These are phyloP conservation scores for Acrodontium crateriforme DNA, from an alignment of 2,329 filamentous ascomycete genomes.

Conservation along the genomic window DNA sequence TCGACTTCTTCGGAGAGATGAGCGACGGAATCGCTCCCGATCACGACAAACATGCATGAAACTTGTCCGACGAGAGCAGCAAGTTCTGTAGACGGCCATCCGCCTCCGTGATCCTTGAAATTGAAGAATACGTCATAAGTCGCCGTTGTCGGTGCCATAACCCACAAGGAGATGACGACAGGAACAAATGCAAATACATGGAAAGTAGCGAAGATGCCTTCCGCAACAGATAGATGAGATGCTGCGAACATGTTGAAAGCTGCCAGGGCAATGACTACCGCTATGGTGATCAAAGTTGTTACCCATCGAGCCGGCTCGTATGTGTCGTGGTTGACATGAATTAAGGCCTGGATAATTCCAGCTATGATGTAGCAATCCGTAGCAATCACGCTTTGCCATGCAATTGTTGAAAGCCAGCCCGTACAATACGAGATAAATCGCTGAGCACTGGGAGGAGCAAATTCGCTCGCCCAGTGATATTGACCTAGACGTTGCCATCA, in stretches of 20 bases:
- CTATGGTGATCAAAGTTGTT: constrained; percentile 13
- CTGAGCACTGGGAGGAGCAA: constrained; percentile 28
- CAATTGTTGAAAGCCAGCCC: constrained; percentile 19
- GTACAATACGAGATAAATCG: constrained; percentile 34
- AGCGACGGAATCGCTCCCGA: constrained; percentile 24
- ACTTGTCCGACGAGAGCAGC: constrained; percentile 28
- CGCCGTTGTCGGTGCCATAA: constrained; percentile 9
- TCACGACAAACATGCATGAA: constrained; percentile 17
- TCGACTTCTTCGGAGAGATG: constrained; percentile 33
- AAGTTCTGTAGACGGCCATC: constrained; percentile 25
- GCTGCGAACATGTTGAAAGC: constrained; percentile 19
- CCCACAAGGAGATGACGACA: constrained; percentile 17
- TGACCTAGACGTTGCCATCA: too few relatives aligned
- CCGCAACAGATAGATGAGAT: constrained; percentile 15
- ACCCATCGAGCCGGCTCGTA: constrained; percentile 12
- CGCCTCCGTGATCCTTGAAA: constrained; percentile 26
- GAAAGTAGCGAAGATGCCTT: constrained; percentile 19
- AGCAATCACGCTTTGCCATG: constrained; percentile 33
- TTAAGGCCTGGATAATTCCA: constrained; percentile 32
- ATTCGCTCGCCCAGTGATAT: constrained; percentile 25
- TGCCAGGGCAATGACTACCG: constrained; percentile 8
- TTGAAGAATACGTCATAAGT: constrained; percentile 15
- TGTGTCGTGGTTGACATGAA: constrained; percentile 27
- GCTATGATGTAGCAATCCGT: constrained; percentile 31
- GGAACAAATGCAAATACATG: constrained; percentile 22